Conservation (phyloP, 345 rosid species). For the Arabis alpina region DNA sequence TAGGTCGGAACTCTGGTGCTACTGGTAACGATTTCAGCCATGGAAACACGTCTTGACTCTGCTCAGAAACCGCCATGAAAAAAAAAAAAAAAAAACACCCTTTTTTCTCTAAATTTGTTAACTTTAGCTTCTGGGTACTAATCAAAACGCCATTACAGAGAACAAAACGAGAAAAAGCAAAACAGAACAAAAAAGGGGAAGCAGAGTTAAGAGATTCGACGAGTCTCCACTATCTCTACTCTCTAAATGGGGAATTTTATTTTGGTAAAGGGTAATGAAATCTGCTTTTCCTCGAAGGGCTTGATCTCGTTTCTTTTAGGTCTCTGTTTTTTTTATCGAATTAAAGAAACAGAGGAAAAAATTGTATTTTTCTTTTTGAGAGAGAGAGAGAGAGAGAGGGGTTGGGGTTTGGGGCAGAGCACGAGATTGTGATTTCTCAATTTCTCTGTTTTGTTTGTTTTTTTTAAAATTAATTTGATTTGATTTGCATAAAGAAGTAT, state of each 20-base stretch:
- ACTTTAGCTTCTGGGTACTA: constrained; percentile 20
- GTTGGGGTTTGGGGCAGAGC: constrained; percentile 52
- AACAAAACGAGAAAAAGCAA: neutral
- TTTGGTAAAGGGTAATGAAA: constrained; percentile 25
- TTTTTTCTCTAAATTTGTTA: neutral
- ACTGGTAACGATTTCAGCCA: constrained; percentile 90
- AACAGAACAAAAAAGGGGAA: constrained; percentile 21
- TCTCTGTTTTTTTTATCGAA: constrained; percentile 37
- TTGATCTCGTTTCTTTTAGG: constrained; percentile 36
- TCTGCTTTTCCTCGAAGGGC: constrained; percentile 32
- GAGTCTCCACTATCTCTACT: neutral
- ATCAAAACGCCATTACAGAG: constrained; percentile 43
- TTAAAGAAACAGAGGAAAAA: constrained; percentile 44
- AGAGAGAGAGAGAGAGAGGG: constrained; percentile 5
- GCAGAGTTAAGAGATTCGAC: constrained; percentile 41
- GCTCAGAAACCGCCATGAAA: constrained; percentile 59
- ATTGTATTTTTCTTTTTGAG: neutral
- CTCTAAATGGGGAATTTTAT: constrained; percentile 5
- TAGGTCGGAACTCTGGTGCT: constrained; percentile 94
- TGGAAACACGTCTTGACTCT: constrained; percentile 66
- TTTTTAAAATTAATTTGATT: neutral
- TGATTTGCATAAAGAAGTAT: no score
- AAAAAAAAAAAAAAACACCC: neutral
- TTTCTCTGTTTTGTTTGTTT: constrained; percentile 13
- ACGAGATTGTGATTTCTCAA: constrained; percentile 39